These are phyloP conservation scores for Lunularia cruciata DNA, from an alignment of 225 moss, liverwort and hornwort species.

Conservation along the genomic window DNA sequence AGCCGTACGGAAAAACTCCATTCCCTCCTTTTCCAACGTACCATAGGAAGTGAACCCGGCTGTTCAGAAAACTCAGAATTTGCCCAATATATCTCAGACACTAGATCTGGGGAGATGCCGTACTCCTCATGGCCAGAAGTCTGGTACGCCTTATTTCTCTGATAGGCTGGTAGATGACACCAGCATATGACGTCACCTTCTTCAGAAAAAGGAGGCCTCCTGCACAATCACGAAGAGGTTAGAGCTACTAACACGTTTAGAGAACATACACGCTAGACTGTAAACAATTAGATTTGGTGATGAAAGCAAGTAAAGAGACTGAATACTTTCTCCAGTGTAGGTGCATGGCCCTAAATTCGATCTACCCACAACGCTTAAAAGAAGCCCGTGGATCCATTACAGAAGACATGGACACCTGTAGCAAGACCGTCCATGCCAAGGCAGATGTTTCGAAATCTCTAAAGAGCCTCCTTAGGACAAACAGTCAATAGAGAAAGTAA, in stretches of 20 bases:
- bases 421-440: too few species aligned
- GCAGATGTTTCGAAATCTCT: too few species aligned
- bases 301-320: neutral
- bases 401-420: too few species aligned
- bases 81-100: slow-evolving; percentile 51
- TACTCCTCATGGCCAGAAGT: slow-evolving; percentile 44
- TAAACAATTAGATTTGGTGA: neutral
- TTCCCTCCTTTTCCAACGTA: slow-evolving; percentile 45
- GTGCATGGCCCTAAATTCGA: too few species aligned
- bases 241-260: neutral
- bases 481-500: neutral
- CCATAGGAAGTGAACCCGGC: slow-evolving; percentile 35
- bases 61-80: slow-evolving; percentile 29
- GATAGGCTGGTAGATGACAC: slow-evolving; percentile 50
- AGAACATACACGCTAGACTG: neutral
- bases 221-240: slow-evolving; percentile 24
- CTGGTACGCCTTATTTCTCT: slow-evolving; percentile 43
- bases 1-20: slow-evolving; percentile 46
- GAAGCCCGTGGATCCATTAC: too few species aligned
- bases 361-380: too few species aligned
- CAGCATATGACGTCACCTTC: slow-evolving; percentile 57
- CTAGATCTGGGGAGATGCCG: slow-evolving; percentile 51
- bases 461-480: too few species aligned
- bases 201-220: slow-evolving; percentile 52
- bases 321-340: too few species aligned